phyloP scores from a whole-genome alignment of 441 rosid species.

The Corymbia calophylla region DNA sequence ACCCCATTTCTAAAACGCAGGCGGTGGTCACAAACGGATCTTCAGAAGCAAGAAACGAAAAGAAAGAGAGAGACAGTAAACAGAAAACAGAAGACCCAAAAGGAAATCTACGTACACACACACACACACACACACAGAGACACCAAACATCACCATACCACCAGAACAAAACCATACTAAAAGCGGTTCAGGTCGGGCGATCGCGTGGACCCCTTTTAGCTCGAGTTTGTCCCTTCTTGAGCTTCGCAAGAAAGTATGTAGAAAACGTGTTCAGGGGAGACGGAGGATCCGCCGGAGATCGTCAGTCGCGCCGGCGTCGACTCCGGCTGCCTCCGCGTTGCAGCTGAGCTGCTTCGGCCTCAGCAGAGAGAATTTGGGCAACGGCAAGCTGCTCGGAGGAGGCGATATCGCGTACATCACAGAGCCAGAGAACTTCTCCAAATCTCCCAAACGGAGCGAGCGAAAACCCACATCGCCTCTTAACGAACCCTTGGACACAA shows the following conservation, averaged over 20 bases:
- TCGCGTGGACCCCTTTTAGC: background rate
- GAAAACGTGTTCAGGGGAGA: constrained; percentile 18
- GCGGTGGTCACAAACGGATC: constrained; percentile 2
- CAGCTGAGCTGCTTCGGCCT: constrained; percentile 61
- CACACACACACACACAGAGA: background rate
- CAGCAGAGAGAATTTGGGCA: constrained; percentile 61
- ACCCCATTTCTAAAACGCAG: constrained; percentile 17
- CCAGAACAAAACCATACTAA: background rate
- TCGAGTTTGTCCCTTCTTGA: background rate
- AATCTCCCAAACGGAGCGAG: background rate
- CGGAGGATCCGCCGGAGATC: constrained; percentile 58
- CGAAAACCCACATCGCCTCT: background rate
- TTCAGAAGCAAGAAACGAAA: background rate
- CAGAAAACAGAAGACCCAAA: background rate
- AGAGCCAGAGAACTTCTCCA: constrained; percentile 31
- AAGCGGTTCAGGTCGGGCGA: background rate
- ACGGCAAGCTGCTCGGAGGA: constrained; percentile 87
- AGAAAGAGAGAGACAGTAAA: background rate
- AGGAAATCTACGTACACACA: background rate
- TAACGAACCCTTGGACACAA: background rate
- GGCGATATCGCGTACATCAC: constrained; percentile 52
- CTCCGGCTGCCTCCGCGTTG: constrained; percentile 59
- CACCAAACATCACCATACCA: constrained; percentile 19
- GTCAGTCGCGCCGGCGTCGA: constrained; percentile 52
- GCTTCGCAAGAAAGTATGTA: background rate